Evolutionary conservation across 2,329 filamentous ascomycete species (phyloP).

Genomic region (Berkeleyomyces rouxiae): DNA sequence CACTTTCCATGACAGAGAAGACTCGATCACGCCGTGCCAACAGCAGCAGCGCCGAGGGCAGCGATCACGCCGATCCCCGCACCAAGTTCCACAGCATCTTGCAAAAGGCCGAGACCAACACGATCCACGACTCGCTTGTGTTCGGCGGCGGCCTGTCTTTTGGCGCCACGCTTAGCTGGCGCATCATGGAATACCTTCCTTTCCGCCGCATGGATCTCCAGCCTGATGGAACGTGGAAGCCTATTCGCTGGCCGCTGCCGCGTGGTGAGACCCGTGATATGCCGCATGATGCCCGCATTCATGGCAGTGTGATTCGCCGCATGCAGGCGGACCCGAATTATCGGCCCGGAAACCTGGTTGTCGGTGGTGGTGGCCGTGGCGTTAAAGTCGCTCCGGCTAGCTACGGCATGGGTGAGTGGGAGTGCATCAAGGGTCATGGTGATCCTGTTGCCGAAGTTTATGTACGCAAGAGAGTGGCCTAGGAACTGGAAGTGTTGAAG

Average conservation of each 20-base stretch:
- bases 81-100: slow-evolving; percentile 40
- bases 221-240: slow-evolving; percentile 56
- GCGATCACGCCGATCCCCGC: not conserved
- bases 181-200: slow-evolving; percentile 65
- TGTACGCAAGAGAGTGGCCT: slow-evolving; percentile 23
- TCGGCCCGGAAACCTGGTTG: slow-evolving; percentile 61
- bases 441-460: slow-evolving; percentile 55
- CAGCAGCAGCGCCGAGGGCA: not conserved
- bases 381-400: slow-evolving; percentile 41
- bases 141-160: slow-evolving; percentile 42
- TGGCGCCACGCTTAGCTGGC: slow-evolving; percentile 49
- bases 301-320: slow-evolving; percentile 56
- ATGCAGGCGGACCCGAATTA: slow-evolving; percentile 49
- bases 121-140: slow-evolving; percentile 54
- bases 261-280: slow-evolving; percentile 65
- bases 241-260: slow-evolving; percentile 65
- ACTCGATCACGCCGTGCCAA: not conserved
- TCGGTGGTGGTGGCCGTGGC: slow-evolving; percentile 63
- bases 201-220: slow-evolving; percentile 68
- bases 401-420: slow-evolving; percentile 57
- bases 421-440: slow-evolving; percentile 44
- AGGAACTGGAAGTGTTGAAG: not conserved
- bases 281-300: slow-evolving; percentile 50
- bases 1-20: slow-evolving; percentile 2
- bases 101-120: slow-evolving; percentile 35